Conservation (phyloP, 306 rosid genomes). For the Vachellia pachyceras region DNA sequence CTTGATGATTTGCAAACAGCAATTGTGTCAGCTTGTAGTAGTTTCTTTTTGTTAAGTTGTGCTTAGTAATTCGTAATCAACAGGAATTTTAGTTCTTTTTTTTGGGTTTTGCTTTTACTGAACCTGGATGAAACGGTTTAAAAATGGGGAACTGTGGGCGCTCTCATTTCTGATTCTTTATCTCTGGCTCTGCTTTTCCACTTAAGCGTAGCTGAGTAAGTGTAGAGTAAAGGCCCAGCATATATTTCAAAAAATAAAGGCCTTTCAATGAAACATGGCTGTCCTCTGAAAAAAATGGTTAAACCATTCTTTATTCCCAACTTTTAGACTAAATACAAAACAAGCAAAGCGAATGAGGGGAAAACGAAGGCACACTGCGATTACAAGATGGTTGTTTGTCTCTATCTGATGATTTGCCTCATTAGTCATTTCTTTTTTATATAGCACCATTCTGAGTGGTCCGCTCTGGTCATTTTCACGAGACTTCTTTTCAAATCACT, state of each 20-base stretch:
- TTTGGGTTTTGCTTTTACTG: not conserved
- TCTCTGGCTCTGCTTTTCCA: not conserved
- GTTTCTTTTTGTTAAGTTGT: constrained; percentile 27
- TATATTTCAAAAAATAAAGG: not conserved
- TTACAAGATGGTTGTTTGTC: not conserved
- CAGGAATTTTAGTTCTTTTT: not conserved
- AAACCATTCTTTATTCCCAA: not conserved
- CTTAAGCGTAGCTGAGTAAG: not conserved
- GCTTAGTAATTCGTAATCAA: not conserved
- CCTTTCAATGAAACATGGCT: too few relatives aligned
- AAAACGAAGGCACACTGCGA: too few relatives aligned
- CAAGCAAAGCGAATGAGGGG: not conserved
- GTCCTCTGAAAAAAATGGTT: too few relatives aligned
- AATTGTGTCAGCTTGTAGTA: not conserved
- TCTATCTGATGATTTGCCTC: not conserved
- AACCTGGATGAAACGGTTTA: not conserved
- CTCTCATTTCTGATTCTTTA: not conserved
- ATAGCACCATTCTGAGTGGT: not conserved
- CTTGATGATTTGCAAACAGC: not conserved
- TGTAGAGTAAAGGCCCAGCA: not conserved
- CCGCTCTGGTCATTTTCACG: not conserved
- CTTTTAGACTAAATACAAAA: not conserved
- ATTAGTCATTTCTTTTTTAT: too few relatives aligned
- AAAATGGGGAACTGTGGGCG: not conserved
- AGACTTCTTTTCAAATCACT: too few relatives aligned